phyloP scores from a whole-genome alignment of 257 asterid genomes.

The Scutellaria barbata region DNA sequence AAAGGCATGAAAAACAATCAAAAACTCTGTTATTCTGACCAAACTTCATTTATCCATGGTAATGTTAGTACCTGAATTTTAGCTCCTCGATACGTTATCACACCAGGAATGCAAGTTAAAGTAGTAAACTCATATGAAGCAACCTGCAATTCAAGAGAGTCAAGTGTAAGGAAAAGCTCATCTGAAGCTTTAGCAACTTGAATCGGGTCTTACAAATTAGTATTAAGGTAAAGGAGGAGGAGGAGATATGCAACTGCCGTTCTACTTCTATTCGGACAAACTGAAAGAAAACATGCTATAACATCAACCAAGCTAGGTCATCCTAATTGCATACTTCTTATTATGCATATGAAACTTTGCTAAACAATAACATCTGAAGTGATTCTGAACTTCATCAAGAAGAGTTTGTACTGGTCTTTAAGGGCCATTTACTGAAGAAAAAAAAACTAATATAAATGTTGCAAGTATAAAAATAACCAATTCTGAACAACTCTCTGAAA shows the following conservation, averaged over 20 bases:
- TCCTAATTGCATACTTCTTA: neutral
- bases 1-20: conserved; percentile 30
- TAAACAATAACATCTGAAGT: conserved; percentile 12
- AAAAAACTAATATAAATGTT: neutral
- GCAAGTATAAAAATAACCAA: neutral
- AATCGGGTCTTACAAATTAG: conserved; percentile 1
- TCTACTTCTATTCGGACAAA: neutral
- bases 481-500: conserved; percentile 3
- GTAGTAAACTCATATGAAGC: conserved; percentile 98
- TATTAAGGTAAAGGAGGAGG: neutral
- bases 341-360: conserved; percentile 10
- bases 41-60: conserved; percentile 1
- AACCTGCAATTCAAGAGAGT: conserved; percentile 63
- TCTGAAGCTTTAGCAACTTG: conserved; percentile 29
- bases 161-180: conserved; percentile 1
- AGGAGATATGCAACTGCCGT: conserved; percentile 4
- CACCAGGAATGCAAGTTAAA: conserved; percentile 99
- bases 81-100: conserved; percentile 91
- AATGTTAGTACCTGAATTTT: conserved; percentile 78
- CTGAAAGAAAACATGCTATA: neutral
- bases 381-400: too few relatives aligned
- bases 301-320: conserved; percentile 15
- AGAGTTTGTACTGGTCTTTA: neutral
- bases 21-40: conserved; percentile 7
- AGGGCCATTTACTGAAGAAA: conserved; percentile 12